These are phyloP conservation scores for Fusarium cyanostomum DNA, from an alignment of 2,329 filamentous ascomycete genomes.

Conservation along the genomic window DNA sequence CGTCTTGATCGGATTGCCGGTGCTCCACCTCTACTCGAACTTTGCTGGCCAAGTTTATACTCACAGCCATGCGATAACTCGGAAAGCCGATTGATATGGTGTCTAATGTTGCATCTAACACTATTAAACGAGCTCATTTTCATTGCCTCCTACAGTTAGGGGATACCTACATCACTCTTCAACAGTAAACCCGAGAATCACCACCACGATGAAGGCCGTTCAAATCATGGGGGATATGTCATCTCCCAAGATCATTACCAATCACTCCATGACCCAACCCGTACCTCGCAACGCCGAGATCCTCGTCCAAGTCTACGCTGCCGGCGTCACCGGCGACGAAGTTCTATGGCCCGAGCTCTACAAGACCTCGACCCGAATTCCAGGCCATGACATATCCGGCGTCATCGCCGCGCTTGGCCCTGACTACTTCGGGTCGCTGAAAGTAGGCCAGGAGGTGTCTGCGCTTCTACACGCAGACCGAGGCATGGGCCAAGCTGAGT, in stretches of 20 bases:
- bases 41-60: background rate
- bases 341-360: conserved; percentile 48
- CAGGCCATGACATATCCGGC: conserved; percentile 51
- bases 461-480: background rate
- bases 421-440: background rate
- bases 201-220: conserved; percentile 46
- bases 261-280: conserved; percentile 28
- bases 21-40: background rate
- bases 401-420: conserved; percentile 38
- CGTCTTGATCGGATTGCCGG: background rate
- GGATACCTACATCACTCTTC: background rate
- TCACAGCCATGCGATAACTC: too few species aligned
- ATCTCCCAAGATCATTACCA: conserved; percentile 29
- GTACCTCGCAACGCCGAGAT: conserved; percentile 29
- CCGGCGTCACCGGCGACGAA: conserved; percentile 49
- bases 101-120: background rate
- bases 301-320: conserved; percentile 46
- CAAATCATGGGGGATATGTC: conserved; percentile 43
- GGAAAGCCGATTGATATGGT: too few species aligned
- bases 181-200: background rate
- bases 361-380: conserved; percentile 41
- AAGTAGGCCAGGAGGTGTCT: background rate
- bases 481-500: conserved; percentile 11
- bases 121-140: too few species aligned
- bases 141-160: too few species aligned